phyloP scores from a whole-genome alignment of 1,284 basidiomycete genomes.

The Stereum hirsutum region DNA sequence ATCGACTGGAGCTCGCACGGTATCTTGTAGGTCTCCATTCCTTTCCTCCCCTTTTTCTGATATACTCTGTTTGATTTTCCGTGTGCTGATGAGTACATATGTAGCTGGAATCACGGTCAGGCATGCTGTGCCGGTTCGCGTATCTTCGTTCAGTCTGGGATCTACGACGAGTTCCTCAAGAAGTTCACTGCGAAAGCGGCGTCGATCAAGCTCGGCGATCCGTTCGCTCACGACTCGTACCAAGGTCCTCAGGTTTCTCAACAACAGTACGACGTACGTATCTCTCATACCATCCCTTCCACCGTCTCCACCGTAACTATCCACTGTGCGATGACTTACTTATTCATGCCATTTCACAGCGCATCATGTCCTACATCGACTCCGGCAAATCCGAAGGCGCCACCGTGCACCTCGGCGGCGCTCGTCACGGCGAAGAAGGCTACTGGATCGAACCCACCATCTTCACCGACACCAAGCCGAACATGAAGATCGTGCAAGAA shows the following conservation, averaged over 20 bases:
- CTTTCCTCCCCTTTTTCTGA: background rate
- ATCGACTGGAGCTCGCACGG: constrained; percentile 78
- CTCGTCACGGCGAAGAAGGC: constrained; percentile 63
- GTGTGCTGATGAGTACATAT: no score
- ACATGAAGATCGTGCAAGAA: constrained; percentile 85
- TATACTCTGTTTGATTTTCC: background rate
- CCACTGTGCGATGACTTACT: no score
- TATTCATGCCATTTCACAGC: no score
- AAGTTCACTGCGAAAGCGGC: constrained; percentile 51
- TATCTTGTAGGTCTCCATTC: constrained; percentile 48
- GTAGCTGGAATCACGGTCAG: constrained; percentile 75
- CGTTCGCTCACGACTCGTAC: constrained; percentile 62
- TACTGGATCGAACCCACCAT: constrained; percentile 81
- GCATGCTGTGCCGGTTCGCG: constrained; percentile 81
- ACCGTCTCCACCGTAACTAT: constrained; percentile 18
- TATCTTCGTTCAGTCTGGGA: constrained; percentile 75
- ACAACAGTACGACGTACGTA: constrained; percentile 50
- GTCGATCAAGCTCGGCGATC: constrained; percentile 67
- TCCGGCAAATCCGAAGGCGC: constrained; percentile 81
- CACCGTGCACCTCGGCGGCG: constrained; percentile 72
- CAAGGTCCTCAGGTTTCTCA: constrained; percentile 89
- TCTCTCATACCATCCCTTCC: background rate
- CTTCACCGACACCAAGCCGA: constrained; percentile 69
- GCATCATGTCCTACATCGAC: constrained; percentile 86
- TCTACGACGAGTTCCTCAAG: constrained; percentile 75